These are phyloP conservation scores for Sporothrix euskadiensis DNA, from an alignment of 2,329 filamentous ascomycete genomes.

Conservation along the genomic window DNA sequence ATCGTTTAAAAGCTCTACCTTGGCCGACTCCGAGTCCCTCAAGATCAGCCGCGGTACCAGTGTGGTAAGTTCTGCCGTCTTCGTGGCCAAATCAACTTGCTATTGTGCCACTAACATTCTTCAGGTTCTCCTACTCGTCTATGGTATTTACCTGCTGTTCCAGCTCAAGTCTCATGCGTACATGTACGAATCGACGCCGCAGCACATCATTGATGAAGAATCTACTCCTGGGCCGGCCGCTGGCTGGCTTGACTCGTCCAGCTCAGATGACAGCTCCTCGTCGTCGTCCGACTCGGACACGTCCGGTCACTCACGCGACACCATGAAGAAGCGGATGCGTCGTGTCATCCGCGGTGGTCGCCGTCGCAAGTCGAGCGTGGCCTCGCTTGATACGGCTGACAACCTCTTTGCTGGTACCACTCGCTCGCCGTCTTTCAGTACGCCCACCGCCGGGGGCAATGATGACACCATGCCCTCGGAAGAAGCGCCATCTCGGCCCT, in stretches of 20 bases:
- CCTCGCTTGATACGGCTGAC: slow-evolving; percentile 55
- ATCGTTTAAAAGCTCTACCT: slow-evolving; percentile 65
- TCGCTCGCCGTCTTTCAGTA: slow-evolving; percentile 48
- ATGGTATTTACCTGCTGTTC: slow-evolving; percentile 80
- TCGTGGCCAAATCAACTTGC: no score
- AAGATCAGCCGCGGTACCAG: slow-evolving; percentile 89
- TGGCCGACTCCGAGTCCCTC: slow-evolving; percentile 70
- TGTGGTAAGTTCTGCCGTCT: slow-evolving; percentile 57
- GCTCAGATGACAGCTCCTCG: slow-evolving; percentile 33
- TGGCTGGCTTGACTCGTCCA: slow-evolving; percentile 74
- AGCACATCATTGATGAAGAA: slow-evolving; percentile 90
- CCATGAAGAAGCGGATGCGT: slow-evolving; percentile 64
- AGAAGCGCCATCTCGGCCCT: slow-evolving; percentile 42
- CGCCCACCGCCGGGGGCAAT: slow-evolving; percentile 41
- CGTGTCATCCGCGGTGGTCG: slow-evolving; percentile 49
- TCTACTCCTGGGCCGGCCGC: slow-evolving; percentile 81
- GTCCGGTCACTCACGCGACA: slow-evolving; percentile 46
- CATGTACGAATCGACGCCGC: slow-evolving; percentile 88
- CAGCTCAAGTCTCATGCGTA: slow-evolving; percentile 91
- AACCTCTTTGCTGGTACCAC: slow-evolving; percentile 35
- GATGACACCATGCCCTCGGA: slow-evolving; percentile 42
- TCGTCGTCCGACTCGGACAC: slow-evolving; percentile 64
- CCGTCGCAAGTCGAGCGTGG: slow-evolving; percentile 64
- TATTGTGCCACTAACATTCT: background rate
- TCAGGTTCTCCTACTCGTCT: slow-evolving; percentile 75